Conservation (phyloP, 78 protist species). For the Dictyostelium capitatum region DNA sequence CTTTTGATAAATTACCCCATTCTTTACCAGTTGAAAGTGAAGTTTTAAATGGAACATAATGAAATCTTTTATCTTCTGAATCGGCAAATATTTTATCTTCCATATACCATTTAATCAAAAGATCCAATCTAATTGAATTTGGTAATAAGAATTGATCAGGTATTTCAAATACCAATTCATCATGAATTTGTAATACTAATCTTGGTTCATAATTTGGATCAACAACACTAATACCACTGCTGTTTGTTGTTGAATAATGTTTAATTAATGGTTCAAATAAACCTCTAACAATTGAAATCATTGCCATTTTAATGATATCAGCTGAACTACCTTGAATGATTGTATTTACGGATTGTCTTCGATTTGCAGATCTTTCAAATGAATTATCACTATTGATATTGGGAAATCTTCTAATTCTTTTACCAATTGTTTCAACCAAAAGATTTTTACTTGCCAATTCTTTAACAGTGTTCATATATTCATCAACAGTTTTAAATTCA, state of each 20-base stretch:
- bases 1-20: conserved; percentile 32
- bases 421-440: conserved; percentile 22
- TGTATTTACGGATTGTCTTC: conserved; percentile 65
- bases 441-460: background rate
- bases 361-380: background rate
- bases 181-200: conserved; percentile 84
- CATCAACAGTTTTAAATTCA: background rate
- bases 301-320: conserved; percentile 85
- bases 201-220: background rate
- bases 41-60: conserved; percentile 6
- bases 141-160: conserved; percentile 15
- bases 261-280: conserved; percentile 2
- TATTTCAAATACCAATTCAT: conserved; percentile 87
- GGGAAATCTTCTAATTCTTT: conserved; percentile 36
- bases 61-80: background rate
- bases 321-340: conserved; percentile 90
- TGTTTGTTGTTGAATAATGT: background rate
- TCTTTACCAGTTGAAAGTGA: conserved; percentile 9
- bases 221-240: no score
- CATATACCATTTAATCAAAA: conserved; percentile 30
- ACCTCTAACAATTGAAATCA: conserved; percentile 38
- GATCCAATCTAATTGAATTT: background rate
- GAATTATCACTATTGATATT: background rate
- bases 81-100: background rate
- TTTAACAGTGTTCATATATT: background rate